Percentiles rank a stretch among this genome's conserved stretches.
Evolutionary conservation across 192 early-diverging fungal species (phyloP).

Genomic region (Physocladia obscura): DNA sequence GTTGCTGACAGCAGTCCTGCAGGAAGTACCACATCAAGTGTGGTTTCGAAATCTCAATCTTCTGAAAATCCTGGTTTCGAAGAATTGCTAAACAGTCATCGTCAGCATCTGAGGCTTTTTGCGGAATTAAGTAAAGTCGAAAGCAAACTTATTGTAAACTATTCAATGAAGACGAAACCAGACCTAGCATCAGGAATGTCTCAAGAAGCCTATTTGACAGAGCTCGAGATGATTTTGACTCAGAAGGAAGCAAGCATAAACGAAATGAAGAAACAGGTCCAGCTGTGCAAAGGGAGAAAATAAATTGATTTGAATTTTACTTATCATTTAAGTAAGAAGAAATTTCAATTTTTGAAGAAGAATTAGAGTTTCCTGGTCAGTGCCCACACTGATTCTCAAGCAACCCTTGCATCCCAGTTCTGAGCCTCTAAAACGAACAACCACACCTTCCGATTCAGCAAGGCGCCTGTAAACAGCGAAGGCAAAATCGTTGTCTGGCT

Average conservation of each 20-base stretch:
- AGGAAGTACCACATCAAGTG: not conserved
- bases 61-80: constrained; percentile 23
- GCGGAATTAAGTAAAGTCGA: constrained; percentile 47
- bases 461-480: constrained; percentile 74
- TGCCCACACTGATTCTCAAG: constrained; percentile 92
- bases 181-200: not conserved
- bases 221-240: constrained; percentile 17
- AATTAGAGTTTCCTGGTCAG: constrained; percentile 72
- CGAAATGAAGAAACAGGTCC: constrained; percentile 7
- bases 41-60: not conserved
- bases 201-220: constrained; percentile 24
- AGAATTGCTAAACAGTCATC: constrained; percentile 50
- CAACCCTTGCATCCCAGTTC: constrained; percentile 93
- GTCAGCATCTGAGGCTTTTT: constrained; percentile 51
- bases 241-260: constrained; percentile 21
- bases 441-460: constrained; percentile 82
- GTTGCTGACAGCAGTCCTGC: not conserved
- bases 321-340: constrained; percentile 9
- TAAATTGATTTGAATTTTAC: too few relatives aligned
- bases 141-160: constrained; percentile 50
- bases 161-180: constrained; percentile 40
- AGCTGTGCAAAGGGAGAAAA: too few relatives aligned
- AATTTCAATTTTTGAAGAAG: constrained; percentile 54
- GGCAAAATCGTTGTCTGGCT: constrained; percentile 73
- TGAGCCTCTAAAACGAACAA: constrained; percentile 90